Percentiles rank a stretch among this genome's conserved stretches.
phyloP scores from a whole-genome alignment of 2,329 filamentous ascomycete genomes.

The Fusarium longipes region DNA sequence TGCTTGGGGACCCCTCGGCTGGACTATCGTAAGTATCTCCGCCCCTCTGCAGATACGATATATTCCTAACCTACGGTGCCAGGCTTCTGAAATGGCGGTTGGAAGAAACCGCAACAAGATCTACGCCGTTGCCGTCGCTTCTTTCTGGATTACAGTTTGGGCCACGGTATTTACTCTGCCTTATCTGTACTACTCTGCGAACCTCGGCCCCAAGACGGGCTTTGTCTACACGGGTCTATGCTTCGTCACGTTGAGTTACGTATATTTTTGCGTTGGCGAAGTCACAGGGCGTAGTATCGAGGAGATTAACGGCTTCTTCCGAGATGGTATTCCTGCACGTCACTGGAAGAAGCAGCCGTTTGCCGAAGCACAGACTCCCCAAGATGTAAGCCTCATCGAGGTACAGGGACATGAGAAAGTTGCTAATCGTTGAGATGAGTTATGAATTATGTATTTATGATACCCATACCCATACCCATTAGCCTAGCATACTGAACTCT shows the following conservation, averaged over 20 bases:
- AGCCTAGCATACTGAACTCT: not conserved
- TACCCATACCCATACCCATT: slow-evolving; percentile 1
- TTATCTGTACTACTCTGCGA: slow-evolving; percentile 55
- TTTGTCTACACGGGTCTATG: slow-evolving; percentile 52
- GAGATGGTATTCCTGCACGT: slow-evolving; percentile 44
- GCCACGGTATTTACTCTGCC: slow-evolving; percentile 54
- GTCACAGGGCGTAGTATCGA: slow-evolving; percentile 46
- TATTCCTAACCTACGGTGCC: not conserved
- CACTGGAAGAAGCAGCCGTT: slow-evolving; percentile 45
- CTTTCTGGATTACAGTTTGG: slow-evolving; percentile 59
- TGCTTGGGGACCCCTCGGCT: slow-evolving; percentile 54
- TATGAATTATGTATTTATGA: slow-evolving; percentile 9
- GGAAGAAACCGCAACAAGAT: slow-evolving; percentile 56
- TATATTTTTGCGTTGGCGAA: slow-evolving; percentile 53
- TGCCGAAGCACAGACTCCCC: slow-evolving; percentile 5
- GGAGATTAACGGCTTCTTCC: slow-evolving; percentile 47
- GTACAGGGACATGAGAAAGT: slow-evolving; percentile 10
- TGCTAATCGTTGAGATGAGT: not conserved
- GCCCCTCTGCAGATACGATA: fast-evolving
- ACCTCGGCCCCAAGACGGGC: slow-evolving; percentile 53
- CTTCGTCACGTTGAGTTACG: slow-evolving; percentile 51
- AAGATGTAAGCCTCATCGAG: slow-evolving; percentile 2
- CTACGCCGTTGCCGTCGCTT: slow-evolving; percentile 52
- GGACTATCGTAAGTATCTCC: slow-evolving; percentile 49
- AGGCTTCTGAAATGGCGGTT: slow-evolving; percentile 59